These are phyloP conservation scores for Boletus pseudopeckii DNA, from an alignment of 768 basidiomycete species.

Conservation along the genomic window DNA sequence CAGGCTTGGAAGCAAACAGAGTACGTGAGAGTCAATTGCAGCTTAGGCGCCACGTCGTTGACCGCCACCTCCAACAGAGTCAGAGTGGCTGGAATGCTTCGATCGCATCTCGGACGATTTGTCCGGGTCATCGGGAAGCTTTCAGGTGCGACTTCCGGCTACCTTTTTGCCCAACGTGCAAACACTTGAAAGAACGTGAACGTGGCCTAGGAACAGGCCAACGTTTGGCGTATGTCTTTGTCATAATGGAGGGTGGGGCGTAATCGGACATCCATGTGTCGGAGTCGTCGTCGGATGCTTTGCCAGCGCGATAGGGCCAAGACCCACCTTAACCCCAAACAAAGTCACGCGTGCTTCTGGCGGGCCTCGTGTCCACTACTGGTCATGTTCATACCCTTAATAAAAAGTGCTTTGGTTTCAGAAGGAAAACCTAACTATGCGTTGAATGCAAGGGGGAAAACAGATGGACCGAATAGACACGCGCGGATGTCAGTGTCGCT, in stretches of 20 bases:
- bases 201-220: neutral
- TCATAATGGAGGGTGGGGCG: neutral
- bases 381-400: conserved; percentile 4
- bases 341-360: conserved; percentile 25
- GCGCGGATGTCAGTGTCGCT: conserved; percentile 15
- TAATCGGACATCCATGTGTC: neutral
- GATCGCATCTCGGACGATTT: conserved; percentile 9
- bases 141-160: neutral
- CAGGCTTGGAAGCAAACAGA: neutral
- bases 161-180: neutral
- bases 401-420: conserved; percentile 9
- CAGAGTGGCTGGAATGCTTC: neutral
- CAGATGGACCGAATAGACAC: conserved; percentile 5
- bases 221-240: neutral
- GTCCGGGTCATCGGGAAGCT: neutral
- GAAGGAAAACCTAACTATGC: conserved; percentile 19
- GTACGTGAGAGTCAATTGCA: neutral
- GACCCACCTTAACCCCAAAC: conserved; percentile 22
- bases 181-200: neutral
- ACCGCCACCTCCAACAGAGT: neutral
- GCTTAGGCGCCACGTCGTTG: neutral
- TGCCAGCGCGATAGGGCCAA: conserved; percentile 1
- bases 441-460: conserved; percentile 14
- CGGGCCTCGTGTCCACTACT: conserved; percentile 25
- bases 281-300: neutral